These are phyloP conservation scores for Emericellopsis terricola DNA, from an alignment of 495 filamentous ascomycete species.

Conservation along the genomic window DNA sequence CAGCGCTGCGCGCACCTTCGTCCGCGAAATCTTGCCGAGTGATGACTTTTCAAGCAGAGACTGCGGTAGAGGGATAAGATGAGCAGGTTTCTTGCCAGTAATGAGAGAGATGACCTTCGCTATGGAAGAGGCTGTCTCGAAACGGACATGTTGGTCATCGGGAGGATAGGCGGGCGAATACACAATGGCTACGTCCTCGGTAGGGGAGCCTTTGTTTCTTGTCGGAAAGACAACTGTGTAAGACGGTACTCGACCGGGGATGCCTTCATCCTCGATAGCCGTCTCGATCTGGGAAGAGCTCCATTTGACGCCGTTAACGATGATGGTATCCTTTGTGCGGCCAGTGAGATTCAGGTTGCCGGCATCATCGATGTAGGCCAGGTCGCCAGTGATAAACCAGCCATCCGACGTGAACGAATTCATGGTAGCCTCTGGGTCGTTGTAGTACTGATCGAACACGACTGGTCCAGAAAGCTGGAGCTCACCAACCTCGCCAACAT, in stretches of 20 bases:
- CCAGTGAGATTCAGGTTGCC: conserved; percentile 36
- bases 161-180: conserved; percentile 13
- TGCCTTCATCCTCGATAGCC: conserved; percentile 19
- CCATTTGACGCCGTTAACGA: conserved; percentile 34
- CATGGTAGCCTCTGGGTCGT: conserved; percentile 33
- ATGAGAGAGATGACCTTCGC: not conserved
- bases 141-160: conserved; percentile 1
- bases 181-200: conserved; percentile 19
- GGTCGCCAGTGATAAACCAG: conserved; percentile 54
- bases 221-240: conserved; percentile 15
- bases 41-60: conserved; percentile 10
- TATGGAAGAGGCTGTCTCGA: conserved; percentile 2
- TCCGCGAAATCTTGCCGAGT: conserved; percentile 27
- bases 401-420: conserved; percentile 40
- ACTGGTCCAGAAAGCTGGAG: conserved; percentile 18
- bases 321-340: conserved; percentile 41
- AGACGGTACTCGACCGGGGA: conserved; percentile 10
- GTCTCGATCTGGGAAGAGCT: conserved; percentile 21
- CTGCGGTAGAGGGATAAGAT: conserved; percentile 2
- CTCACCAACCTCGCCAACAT: conserved; percentile 5
- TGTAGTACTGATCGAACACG: conserved; percentile 43
- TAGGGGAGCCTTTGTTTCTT: conserved; percentile 9
- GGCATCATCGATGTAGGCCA: conserved; percentile 25
- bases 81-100: not conserved
- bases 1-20: conserved; percentile 15